Evolutionary conservation across 2,329 filamentous ascomycete species (phyloP).

Genomic region (Keithomyces neogunnii): DNA sequence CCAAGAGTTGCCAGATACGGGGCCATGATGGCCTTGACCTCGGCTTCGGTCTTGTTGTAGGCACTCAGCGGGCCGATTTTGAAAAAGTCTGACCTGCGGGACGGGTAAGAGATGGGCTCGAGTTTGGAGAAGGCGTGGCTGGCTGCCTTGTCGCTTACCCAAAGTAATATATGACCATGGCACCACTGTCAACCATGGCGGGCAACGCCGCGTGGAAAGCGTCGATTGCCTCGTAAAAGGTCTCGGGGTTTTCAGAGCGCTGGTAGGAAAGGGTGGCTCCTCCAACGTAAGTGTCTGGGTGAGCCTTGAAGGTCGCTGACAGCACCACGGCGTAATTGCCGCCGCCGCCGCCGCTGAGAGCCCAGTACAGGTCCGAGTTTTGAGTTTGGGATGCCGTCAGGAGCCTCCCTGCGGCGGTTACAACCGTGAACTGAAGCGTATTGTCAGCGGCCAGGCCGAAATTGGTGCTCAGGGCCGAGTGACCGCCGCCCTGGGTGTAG

Average conservation of each 20-base stretch:
- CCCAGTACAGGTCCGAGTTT: conserved; percentile 51
- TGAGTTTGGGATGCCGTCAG: conserved; percentile 33
- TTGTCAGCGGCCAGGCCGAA: conserved; percentile 53
- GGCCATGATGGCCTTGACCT: no score
- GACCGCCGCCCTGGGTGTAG: conserved; percentile 47
- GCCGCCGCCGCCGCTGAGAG: conserved; percentile 46
- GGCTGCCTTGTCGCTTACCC: no score
- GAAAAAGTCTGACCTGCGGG: no score
- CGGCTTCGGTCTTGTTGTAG: no score
- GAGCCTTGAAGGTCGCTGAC: conserved; percentile 21
- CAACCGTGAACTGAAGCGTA: conserved; percentile 43
- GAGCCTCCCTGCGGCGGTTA: conserved; percentile 39
- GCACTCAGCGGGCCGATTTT: no score
- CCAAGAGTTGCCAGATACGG: no score
- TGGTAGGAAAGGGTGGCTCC: neutral
- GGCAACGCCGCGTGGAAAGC: conserved; percentile 6
- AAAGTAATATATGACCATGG: no score
- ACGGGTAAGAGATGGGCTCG: no score
- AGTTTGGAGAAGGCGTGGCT: no score
- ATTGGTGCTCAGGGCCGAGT: conserved; percentile 39
- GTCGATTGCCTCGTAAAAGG: neutral
- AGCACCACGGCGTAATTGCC: conserved; percentile 36
- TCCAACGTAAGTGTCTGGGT: neutral
- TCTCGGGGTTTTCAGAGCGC: neutral
- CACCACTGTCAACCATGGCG: neutral